Evolutionary conservation across 225 moss, liverwort and hornwort genomes (phyloP), one percentile per base, ranked within the genome.

Genomic region (Lunularia cruciata): DNA sequence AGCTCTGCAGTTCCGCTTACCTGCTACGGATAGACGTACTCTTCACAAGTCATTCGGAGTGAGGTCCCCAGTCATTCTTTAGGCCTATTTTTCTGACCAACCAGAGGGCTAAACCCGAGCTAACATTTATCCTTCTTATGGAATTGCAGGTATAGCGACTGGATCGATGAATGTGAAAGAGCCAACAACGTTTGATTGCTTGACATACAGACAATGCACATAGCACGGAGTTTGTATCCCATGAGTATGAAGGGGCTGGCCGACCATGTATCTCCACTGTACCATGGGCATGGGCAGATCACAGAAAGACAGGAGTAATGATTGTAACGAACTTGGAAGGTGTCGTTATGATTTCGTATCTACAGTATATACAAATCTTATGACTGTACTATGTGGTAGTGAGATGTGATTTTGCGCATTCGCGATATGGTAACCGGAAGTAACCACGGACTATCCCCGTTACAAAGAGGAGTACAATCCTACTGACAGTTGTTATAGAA

Each of bases 101-200:
- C n/a, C n/a, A n/a, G n/a, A n/a, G n/a, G n/a, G n/a, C n/a, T n/a
- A n/a, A n/a, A n/a, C n/a, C n/a, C n/a, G n/a, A n/a, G n/a, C n/a
- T n/a, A n/a, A n/a, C n/a, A n/a, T n/a, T n/a, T n/a, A n/a, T n/a
- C n/a, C n/a, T n/a, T n/a, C n/a, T n/a, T n/a, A n/a, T n/a, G n/a
- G n/a, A n/a, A 26, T 33, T 36, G 15, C 74, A 75, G 74, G 34
- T 75, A 75, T 20, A 79, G 69, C 27, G 74, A 79, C 16, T 79
- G 79, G 79, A 74, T 79, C 45, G 79, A 79, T 64, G 79, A 79
- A 46, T 79, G 79, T 51, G 79, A 79, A 30, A 63, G 74, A 8
- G 74, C 61, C n/a, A 79, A 79, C 68, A 63, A 33, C 45, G 70
- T 54, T 48, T 65, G 36, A 65, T 60, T 38, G 3, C 22, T 11